A percentile compares a stretch with the other conserved stretches of the same genome.
These are phyloP conservation scores for maize (Zea mays) DNA, from an alignment of 176 grass and related monocot genomes.

Conservation along the genomic window Zm-B73-REFERENCE-NAM-5.0 NC_050100.1:204705501-204706000, in stretches of 20 bases:
- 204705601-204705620: conserved; percentile 72
- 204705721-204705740: too few relatives aligned
- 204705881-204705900: neutral
- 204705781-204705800: too few relatives aligned
- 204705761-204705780: too few relatives aligned
- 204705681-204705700: conserved; percentile 76
- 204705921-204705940: conserved; percentile 1
- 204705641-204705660: conserved; percentile 90
- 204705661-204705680: conserved; percentile 68
- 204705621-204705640: conserved; percentile 63
- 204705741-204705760: too few relatives aligned
- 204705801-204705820: conserved; percentile 31
- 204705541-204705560: conserved; percentile 35
- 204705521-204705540: too few relatives aligned
- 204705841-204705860: neutral
- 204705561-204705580: conserved; percentile 60
- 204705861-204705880: neutral
- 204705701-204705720: conserved; percentile 75
- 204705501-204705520: too few relatives aligned
- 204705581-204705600: conserved; percentile 64
- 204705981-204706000: too few relatives aligned
- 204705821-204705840: conserved; percentile 73
- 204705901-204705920: conserved; percentile 19
- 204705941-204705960: neutral
- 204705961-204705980: neutral